phyloP scores from a whole-genome alignment of 495 filamentous ascomycete genomes.

The Aspergillus cavernicola region DNA sequence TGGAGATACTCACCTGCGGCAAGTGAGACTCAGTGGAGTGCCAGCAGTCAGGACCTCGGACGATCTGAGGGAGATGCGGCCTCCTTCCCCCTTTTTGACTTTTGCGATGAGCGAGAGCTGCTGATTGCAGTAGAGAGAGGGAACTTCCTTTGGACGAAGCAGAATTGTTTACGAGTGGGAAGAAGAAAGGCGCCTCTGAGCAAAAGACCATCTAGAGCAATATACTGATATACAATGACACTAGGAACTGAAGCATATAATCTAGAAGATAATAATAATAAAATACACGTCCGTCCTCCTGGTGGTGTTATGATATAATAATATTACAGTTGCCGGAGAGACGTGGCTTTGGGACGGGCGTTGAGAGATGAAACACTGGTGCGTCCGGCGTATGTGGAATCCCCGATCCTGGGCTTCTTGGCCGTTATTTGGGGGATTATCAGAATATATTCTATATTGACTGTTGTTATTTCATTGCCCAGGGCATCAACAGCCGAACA shows the following conservation, averaged over 20 bases:
- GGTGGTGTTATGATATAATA: neutral
- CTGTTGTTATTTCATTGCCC: no score
- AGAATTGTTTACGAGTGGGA: neutral
- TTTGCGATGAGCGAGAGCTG: neutral
- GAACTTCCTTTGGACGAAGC: neutral
- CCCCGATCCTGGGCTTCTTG: constrained; percentile 8
- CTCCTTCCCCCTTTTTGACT: neutral
- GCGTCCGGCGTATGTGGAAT: constrained; percentile 24
- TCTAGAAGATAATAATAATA: constrained; percentile 4
- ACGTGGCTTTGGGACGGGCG: constrained; percentile 15
- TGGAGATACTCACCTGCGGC: neutral
- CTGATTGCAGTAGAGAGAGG: neutral
- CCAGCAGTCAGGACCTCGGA: neutral
- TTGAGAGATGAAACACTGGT: constrained; percentile 42
- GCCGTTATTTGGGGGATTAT: constrained; percentile 5
- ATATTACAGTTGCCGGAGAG: constrained; percentile 34
- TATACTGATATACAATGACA: neutral
- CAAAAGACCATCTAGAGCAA: constrained; percentile 7
- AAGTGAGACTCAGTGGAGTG: neutral
- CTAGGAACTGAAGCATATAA: neutral
- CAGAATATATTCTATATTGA: no score
- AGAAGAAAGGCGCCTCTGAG: neutral
- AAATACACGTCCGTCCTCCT: neutral
- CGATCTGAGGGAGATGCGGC: neutral
- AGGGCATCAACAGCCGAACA: constrained; percentile 12